These are phyloP conservation scores for Blastocystis sp. DNA, from an alignment of 352 stramenopile genomes.

Conservation along the genomic window DNA sequence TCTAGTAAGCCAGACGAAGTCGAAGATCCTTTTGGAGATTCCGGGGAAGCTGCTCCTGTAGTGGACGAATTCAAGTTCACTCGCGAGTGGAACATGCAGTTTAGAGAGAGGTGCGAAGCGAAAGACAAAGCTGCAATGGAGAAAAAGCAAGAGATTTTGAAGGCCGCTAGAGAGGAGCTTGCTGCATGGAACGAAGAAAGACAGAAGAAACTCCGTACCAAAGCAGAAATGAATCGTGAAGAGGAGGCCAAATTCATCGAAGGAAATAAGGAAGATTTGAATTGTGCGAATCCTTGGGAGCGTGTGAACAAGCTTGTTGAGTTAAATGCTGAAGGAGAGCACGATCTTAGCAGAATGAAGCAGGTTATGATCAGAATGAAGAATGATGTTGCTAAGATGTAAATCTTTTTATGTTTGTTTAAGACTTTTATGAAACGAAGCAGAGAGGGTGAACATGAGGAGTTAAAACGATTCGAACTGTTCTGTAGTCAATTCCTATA, in stretches of 20 bases:
- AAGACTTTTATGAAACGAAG: slow-evolving; percentile 8
- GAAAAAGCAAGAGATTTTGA: slow-evolving; percentile 55
- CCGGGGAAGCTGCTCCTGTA: background rate
- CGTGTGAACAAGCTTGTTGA: slow-evolving; percentile 63
- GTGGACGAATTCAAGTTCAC: slow-evolving; percentile 60
- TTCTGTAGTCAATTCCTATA: slow-evolving; percentile 23
- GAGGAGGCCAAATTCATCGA: slow-evolving; percentile 59
- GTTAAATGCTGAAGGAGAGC: slow-evolving; percentile 10
- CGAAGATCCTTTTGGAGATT: slow-evolving; percentile 57
- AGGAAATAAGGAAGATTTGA: slow-evolving; percentile 53
- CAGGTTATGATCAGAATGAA: slow-evolving; percentile 64
- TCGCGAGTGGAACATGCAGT: slow-evolving; percentile 58
- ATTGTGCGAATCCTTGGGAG: slow-evolving; percentile 61
- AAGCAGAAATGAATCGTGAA: slow-evolving; percentile 60
- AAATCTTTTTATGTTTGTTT: slow-evolving; percentile 24
- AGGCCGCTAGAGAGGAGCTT: slow-evolving; percentile 60
- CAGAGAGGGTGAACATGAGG: background rate
- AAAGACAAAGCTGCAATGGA: slow-evolving; percentile 55
- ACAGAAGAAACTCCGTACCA: slow-evolving; percentile 35
- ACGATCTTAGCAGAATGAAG: slow-evolving; percentile 61
- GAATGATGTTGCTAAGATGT: slow-evolving; percentile 60
- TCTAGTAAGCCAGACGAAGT: background rate
- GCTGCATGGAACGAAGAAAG: slow-evolving; percentile 60
- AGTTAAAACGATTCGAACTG: background rate
- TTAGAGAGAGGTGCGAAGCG: slow-evolving; percentile 50